Evolutionary conservation across 2,329 filamentous ascomycete genomes (phyloP).

Genomic region (Arthroderma sp.): DNA sequence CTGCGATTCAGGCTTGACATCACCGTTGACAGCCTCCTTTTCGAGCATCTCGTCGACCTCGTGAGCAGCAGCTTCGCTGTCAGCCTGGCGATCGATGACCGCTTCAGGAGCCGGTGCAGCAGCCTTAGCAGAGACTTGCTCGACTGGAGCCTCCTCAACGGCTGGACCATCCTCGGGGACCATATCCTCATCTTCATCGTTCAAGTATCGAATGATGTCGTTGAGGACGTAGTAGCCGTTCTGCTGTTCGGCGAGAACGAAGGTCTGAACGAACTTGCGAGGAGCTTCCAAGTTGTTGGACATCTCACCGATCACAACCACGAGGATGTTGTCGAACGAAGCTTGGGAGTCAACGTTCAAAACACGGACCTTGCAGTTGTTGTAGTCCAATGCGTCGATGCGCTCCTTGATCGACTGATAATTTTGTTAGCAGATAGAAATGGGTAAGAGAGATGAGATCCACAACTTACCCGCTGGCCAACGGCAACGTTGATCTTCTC

Average conservation of each 20-base stretch:
- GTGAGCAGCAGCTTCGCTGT: slow-evolving; percentile 35
- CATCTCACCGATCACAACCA: slow-evolving; percentile 95
- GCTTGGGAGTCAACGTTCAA: slow-evolving; percentile 95
- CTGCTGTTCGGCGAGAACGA: slow-evolving; percentile 88
- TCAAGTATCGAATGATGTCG: slow-evolving; percentile 91
- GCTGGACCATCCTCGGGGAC: slow-evolving; percentile 22
- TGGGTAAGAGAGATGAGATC: slow-evolving; percentile 13
- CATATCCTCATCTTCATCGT: slow-evolving; percentile 55
- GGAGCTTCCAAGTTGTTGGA: slow-evolving; percentile 85
- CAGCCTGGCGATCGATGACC: slow-evolving; percentile 23
- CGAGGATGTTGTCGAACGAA: slow-evolving; percentile 85
- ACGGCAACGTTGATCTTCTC: slow-evolving; percentile 77
- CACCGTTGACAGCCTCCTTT: slow-evolving; percentile 43
- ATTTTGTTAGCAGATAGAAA: too few species aligned
- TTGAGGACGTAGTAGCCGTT: slow-evolving; percentile 98
- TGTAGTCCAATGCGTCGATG: slow-evolving; percentile 84
- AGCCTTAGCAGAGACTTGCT: slow-evolving; percentile 33
- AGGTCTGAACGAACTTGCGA: slow-evolving; percentile 95
- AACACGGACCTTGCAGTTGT: slow-evolving; percentile 96
- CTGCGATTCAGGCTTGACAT: slow-evolving; percentile 19
- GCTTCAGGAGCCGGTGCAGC: slow-evolving; percentile 32
- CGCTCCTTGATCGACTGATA: slow-evolving; percentile 77
- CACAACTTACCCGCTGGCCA: slow-evolving; percentile 62
- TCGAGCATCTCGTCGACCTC: slow-evolving; percentile 67
- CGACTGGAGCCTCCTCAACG: slow-evolving; percentile 26